These are phyloP conservation scores for Oenanthe sinensis DNA, from an alignment of 129 eudicot genomes.

Conservation along the genomic window DNA sequence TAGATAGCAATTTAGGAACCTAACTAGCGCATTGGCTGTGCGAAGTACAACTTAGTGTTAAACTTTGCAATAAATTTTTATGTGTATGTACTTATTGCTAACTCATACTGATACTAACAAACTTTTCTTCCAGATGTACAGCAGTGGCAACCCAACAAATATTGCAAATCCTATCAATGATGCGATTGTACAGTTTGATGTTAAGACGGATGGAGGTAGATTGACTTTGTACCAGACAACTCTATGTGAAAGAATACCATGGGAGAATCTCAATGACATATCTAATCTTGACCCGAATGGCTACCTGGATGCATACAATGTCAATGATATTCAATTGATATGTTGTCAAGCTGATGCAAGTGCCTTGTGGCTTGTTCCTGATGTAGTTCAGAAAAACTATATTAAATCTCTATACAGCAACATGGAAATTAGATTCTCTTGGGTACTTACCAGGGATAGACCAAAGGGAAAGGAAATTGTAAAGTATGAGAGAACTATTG, in stretches of 20 bases:
- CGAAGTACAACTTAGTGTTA: too few species aligned
- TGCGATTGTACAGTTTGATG: conserved; percentile 79
- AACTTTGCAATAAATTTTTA: too few species aligned
- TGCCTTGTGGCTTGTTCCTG: conserved; percentile 81
- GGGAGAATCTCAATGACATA: conserved; percentile 36
- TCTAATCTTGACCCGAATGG: conserved; percentile 58
- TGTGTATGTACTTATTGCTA: too few species aligned
- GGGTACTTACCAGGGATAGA: conserved; percentile 82
- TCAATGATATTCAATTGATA: conserved; percentile 71
- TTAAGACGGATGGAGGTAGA: conserved; percentile 68
- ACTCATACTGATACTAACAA: neutral
- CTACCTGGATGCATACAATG: conserved; percentile 61
- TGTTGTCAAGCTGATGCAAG: conserved; percentile 92
- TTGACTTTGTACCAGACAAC: conserved; percentile 69
- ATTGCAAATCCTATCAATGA: conserved; percentile 91
- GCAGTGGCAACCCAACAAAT: conserved; percentile 97
- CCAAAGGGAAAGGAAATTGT: conserved; percentile 94
- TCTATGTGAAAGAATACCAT: conserved; percentile 61
- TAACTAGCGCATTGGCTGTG: too few species aligned
- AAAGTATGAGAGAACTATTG: conserved; percentile 54
- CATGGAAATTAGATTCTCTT: conserved; percentile 67
- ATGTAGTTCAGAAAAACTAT: conserved; percentile 56
- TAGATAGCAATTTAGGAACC: too few species aligned
- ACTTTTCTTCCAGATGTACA: conserved; percentile 64
- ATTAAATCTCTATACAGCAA: conserved; percentile 43